Evolutionary conservation across 1,139 yeast genomes (phyloP), one percentile per base, ranked within the genome.

Genomic region (Suhomyces bokatorum): DNA sequence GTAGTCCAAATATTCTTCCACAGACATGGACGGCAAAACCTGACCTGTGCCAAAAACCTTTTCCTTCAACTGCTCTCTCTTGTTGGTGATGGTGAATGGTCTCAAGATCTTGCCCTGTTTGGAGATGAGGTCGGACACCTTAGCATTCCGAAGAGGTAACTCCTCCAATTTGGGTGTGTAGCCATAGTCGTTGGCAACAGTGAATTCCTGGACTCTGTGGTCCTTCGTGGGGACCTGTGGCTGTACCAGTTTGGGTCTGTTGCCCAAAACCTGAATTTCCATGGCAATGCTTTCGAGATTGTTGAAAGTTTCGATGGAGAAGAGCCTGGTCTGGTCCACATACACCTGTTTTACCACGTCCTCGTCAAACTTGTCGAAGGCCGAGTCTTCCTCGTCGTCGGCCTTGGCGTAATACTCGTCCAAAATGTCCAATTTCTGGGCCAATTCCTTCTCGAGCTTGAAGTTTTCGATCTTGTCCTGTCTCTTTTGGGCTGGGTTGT

Each of bases 1-100:
- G 56, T 87, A 83, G 43, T 90, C 96, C 43, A 93, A 72, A 52
- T 87, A 85, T 56, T 93, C 97, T 53, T 93, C 99, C 0, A 95
- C 93, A 0, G 96, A 74, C 96, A 95, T 89, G 0, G 97, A 88
- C 1, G 99, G 99, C 32, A 93, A 72, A 31, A 79, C 83, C 64
- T 93, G 98, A 0, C 98, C 99, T 1, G 96, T 88, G 1, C 98
- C 97, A 58, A 80, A 83, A 0, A 91, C 97, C 54, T 83, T 80
- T 24, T 73, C 68, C 46, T 76, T 73, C 17, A 88, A 56, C 37
- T 83, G 79, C 22, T 82, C 78, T 43, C 87, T 74, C 36, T 72
- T 66, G 6, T 82, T 71, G 6, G 89, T 81, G 27, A 93, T 77
- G 0, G 95, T 87, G 63, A 93, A 93, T 7, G 97, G 98, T 52